Evolutionary conservation across 129 eudicot species (phyloP).

Genomic region (Escallonia herrerae): DNA sequence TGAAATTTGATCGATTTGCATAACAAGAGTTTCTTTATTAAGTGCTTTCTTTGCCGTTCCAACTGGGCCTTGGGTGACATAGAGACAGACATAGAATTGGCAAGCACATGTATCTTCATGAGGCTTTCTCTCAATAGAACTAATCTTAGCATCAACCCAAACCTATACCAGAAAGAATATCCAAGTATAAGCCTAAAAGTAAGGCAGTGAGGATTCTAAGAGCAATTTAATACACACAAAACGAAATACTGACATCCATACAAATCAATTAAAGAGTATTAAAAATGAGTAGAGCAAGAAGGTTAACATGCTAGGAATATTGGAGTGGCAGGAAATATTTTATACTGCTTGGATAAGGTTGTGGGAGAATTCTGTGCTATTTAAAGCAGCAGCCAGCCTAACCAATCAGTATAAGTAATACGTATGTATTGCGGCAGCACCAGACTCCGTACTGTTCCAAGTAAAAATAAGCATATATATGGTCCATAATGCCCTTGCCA

Average conservation of each 20-base stretch:
- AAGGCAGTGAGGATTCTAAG: constrained; percentile 1
- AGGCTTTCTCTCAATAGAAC: constrained; percentile 84
- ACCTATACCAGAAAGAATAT: constrained; percentile 32
- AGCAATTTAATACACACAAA: not conserved
- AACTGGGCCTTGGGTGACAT: constrained; percentile 54
- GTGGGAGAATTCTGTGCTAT: too few relatives aligned
- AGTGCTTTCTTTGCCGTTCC: constrained; percentile 42
- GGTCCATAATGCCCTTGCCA: too few relatives aligned
- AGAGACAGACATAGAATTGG: constrained; percentile 56
- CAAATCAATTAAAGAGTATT: not conserved
- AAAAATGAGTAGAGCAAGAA: not conserved
- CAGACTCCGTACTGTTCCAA: too few relatives aligned
- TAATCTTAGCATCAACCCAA: constrained; percentile 82
- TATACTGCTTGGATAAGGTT: too few relatives aligned
- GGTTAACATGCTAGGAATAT: not conserved
- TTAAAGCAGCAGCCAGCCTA: too few relatives aligned
- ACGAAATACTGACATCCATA: not conserved
- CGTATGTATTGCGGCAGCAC: too few relatives aligned
- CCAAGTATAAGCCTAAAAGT: not conserved
- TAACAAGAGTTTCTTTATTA: constrained; percentile 34
- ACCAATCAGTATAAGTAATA: too few relatives aligned
- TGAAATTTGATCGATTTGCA: constrained; percentile 53
- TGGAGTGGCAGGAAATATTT: too few relatives aligned
- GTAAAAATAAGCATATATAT: too few relatives aligned
- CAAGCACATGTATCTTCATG: constrained; percentile 61